Base-by-base conservation (phyloP, 1,139 yeast genomes). In the Geotrichum australiense region DNA sequence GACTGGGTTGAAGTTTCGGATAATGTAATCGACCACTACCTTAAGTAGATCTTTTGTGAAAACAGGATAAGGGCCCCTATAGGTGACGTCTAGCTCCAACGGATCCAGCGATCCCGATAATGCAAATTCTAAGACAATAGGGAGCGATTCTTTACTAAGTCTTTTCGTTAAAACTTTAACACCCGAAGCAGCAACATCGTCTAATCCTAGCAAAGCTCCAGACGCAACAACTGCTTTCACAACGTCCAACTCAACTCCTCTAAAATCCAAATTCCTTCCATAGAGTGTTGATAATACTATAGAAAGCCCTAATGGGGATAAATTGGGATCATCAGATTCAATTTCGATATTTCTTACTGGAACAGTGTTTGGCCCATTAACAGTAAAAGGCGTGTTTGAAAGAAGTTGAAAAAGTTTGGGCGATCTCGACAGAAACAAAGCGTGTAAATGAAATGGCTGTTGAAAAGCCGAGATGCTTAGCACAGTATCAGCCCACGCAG, bases 311-410 rank as follows among this genome's bases (percentile, higher is more conserved):
- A 54, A 47, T 8, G 55, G 49, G n/a, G 75, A 75, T 54, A 72
- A 66, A 52, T 69, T 71, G 45, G 70, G 73, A 57, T 75, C 80
- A 47, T 70, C 69, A 18, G 73, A 73, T 24, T 73, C 66, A 53
- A 75, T 66, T 30, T 72, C 70, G 32, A 75, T 75, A 48, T 72
- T 74, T 50, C 73, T 69, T 12, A 77, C 53, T 15, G 56, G 57
- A 16, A 33, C 24, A 1, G 19, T 20, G 11, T 14, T 6, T 3
- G 31, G 31, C n/a, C n/a, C n/a, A 26, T 7, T n/a, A n/a, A n/a
- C 14, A 5, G 30, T 6, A 28, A 50, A 31, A 8, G 48, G 52
- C 25, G 42, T 41, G 28, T 48, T 47, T n/a, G 54, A 45, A 28
- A 61, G 52, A 33, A 50, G 50, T 25, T 51, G 54, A 47, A 56